Base-by-base conservation (phyloP, 257 asterid genomes). In the Solanum pinnatisectum region DNA sequence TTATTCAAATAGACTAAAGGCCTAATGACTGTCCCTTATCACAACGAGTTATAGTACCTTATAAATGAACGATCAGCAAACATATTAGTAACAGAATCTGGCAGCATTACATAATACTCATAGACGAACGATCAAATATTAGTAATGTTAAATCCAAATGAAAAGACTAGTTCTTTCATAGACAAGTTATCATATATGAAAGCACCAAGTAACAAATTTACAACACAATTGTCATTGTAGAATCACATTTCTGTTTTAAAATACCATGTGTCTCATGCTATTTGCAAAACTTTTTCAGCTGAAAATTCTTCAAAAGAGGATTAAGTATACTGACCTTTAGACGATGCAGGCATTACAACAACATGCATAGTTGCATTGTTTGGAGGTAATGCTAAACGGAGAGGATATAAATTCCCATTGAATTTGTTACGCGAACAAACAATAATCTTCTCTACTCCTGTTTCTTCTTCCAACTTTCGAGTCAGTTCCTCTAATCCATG, bases 371-470 rank as follows among this genome's bases (percentile, higher is more conserved):
- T 92, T 36, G 97, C 94, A 87, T 94, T 95, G 92, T 94, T 97
- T 70, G 99, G 99, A 87, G 99, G 99, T 71, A 97, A 92, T 65
- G 96, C 94, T 93, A 96, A 46, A 52, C 98, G 94, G 40, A 97
- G 97, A 5, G 98, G 98, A 92, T 92, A 94, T 65, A 97, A 92
- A 90, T 96, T 94, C 70, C 95, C 96, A 71, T 89, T 94, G 6
- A 95, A 89, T n/a, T 88, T 84, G 89, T 96, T 96, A 27, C 92
- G 88, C 1, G 95, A 95, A 84, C 98, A 97, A 32, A 94, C 95
- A 12, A 94, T 91, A 3, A 95, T 89, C 42, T 92, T 91, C 87
- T 91, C 95, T 6, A 95, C 86, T 32, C 94, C 98, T 13, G 98
- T 95, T 91, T 90, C 91, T 87, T 95, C 98, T 89, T 94, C 96